These are phyloP conservation scores for Yarrowia porcina DNA, from an alignment of 805 yeast genomes.

Conservation along the genomic window DNA sequence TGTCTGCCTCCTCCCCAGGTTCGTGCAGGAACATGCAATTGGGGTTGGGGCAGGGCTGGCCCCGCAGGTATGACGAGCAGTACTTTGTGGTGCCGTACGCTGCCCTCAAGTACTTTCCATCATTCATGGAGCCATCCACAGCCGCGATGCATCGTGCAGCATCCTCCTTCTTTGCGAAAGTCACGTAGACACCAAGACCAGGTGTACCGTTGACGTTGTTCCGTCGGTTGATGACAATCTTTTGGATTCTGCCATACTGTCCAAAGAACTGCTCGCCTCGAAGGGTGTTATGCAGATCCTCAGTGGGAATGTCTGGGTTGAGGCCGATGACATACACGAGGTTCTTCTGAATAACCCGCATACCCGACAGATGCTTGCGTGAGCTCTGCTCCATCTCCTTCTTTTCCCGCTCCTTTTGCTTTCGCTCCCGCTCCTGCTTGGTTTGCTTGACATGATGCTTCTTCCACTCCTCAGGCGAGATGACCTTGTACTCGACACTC, in stretches of 20 bases:
- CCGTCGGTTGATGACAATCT: conserved; percentile 81
- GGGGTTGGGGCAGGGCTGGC: conserved; percentile 96
- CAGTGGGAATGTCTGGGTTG: conserved; percentile 81
- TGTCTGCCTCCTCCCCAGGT: conserved; percentile 99
- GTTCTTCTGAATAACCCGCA: conserved; percentile 97
- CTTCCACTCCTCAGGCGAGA: conserved; percentile 84
- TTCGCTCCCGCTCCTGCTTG: conserved; percentile 66
- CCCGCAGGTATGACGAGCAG: conserved; percentile 92
- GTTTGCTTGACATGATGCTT: conserved; percentile 76
- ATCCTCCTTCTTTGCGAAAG: conserved; percentile 89
- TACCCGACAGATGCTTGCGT: conserved; percentile 91
- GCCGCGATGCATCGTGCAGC: conserved; percentile 91
- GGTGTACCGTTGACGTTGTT: conserved; percentile 60
- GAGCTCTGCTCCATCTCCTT: conserved; percentile 81
- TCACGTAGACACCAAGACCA: conserved; percentile 93
- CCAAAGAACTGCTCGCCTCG: conserved; percentile 94
- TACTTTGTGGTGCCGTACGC: conserved; percentile 99
- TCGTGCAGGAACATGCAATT: conserved; percentile 98
- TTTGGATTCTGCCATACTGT: conserved; percentile 94
- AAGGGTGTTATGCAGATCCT: conserved; percentile 75
- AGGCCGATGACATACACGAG: conserved; percentile 94
- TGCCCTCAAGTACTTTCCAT: conserved; percentile 84
- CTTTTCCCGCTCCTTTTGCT: conserved; percentile 84
- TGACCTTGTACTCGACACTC: conserved; percentile 77
- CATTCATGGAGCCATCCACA: conserved; percentile 87